A percentile compares a stretch with the other conserved stretches of the same genome.
Evolutionary conservation across 2,329 filamentous ascomycete genomes (phyloP).

Genomic region (Colletotrichum sojae): DNA sequence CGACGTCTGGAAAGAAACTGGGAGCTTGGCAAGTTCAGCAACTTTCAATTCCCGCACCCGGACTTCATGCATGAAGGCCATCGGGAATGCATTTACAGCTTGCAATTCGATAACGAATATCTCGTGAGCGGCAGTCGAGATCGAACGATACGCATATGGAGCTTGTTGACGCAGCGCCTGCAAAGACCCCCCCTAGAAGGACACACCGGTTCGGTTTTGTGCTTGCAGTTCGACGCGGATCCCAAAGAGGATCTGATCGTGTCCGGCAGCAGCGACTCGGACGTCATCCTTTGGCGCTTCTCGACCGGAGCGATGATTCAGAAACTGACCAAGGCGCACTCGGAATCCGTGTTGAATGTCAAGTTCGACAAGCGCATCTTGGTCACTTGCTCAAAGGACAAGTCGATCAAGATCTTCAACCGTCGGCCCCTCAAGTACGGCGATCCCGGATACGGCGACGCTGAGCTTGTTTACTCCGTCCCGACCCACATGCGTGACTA

Average conservation of each 20-base stretch:
- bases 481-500: constrained; percentile 67
- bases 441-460: constrained; percentile 67
- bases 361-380: constrained; percentile 92
- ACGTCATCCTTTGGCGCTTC: constrained; percentile 93
- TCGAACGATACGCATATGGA: constrained; percentile 89
- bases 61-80: constrained; percentile 86
- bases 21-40: constrained; percentile 84
- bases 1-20: constrained; percentile 90
- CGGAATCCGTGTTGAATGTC: constrained; percentile 93
- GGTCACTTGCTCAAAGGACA: constrained; percentile 98
- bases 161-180: constrained; percentile 85
- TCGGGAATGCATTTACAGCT: constrained; percentile 92
- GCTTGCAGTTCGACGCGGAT: constrained; percentile 92
- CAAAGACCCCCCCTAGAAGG: constrained; percentile 79
- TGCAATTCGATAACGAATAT: constrained; percentile 88
- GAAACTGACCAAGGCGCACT: constrained; percentile 81
- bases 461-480: constrained; percentile 65
- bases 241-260: constrained; percentile 93
- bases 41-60: constrained; percentile 93
- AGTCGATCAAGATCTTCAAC: constrained; percentile 97
- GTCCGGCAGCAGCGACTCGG: constrained; percentile 93
- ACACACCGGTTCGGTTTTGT: constrained; percentile 90
- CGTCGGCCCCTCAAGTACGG: constrained; percentile 76
- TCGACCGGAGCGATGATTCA: constrained; percentile 89
- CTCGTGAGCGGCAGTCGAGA: constrained; percentile 96